These are phyloP conservation scores for Limtongia smithiae DNA, from an alignment of 805 yeast genomes.

Conservation along the genomic window DNA sequence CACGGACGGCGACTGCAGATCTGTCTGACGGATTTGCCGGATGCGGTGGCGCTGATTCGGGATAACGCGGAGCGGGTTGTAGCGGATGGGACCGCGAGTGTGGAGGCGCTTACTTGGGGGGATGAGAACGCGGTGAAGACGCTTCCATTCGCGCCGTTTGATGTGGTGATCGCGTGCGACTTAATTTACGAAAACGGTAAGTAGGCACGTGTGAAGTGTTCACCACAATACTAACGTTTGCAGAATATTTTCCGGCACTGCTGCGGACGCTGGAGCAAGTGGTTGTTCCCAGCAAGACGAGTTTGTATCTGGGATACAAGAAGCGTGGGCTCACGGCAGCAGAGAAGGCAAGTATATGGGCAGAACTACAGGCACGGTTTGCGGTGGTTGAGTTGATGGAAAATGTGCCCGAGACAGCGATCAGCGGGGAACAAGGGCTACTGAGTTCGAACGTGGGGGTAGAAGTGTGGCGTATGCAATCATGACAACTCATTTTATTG, in stretches of 20 bases:
- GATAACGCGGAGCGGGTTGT: conserved; percentile 3
- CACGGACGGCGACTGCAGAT: background rate
- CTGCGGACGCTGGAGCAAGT: conserved; percentile 10
- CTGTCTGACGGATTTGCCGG: conserved; percentile 18
- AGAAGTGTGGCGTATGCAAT: conserved; percentile 16
- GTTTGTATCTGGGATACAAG: conserved; percentile 24
- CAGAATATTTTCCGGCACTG: conserved; percentile 17
- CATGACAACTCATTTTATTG: background rate
- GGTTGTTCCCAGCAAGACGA: conserved; percentile 10
- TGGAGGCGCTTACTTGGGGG: conserved; percentile 15
- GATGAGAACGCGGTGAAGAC: background rate
- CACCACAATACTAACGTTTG: too few relatives aligned
- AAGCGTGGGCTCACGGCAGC: conserved; percentile 19
- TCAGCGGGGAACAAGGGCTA: conserved; percentile 3
- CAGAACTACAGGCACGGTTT: background rate
- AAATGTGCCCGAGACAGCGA: background rate
- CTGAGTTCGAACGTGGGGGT: conserved; percentile 13
- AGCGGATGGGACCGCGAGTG: background rate
- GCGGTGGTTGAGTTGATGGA: too few relatives aligned
- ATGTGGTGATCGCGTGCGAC: conserved; percentile 24
- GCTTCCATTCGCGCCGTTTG: conserved; percentile 4
- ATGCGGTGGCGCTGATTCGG: conserved; percentile 17
- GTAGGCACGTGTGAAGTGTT: too few relatives aligned
- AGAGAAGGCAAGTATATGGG: conserved; percentile 13
- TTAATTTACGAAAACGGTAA: conserved; percentile 23